Evolutionary conservation across 2,329 filamentous ascomycete genomes (phyloP).

Genomic region (Apiospora rasikravindrae): DNA sequence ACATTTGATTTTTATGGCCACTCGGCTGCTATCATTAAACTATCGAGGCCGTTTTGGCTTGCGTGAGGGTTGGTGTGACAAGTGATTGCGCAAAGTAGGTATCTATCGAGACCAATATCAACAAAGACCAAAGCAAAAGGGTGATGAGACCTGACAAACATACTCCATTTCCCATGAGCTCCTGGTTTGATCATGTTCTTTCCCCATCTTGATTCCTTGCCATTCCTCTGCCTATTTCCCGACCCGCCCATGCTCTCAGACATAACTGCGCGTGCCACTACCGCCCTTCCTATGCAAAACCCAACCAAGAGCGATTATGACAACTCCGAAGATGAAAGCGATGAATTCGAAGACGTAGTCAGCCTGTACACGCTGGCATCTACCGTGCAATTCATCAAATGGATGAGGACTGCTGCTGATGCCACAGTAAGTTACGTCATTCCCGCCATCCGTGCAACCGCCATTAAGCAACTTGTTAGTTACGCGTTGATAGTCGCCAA

Average conservation of each 20-base stretch:
- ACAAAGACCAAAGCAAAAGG: background rate
- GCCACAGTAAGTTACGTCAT: slow-evolving; percentile 21
- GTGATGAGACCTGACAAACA: background rate
- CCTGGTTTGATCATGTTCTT: background rate
- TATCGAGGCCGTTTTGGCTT: background rate
- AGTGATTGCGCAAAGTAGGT: background rate
- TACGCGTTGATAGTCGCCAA: slow-evolving; percentile 18
- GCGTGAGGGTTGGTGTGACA: background rate
- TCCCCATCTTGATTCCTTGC: background rate
- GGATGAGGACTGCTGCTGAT: slow-evolving; percentile 18
- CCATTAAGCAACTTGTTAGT: slow-evolving; percentile 39
- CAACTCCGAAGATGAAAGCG: slow-evolving; percentile 33
- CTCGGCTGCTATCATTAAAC: background rate
- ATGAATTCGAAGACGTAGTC: slow-evolving; percentile 39
- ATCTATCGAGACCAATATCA: background rate
- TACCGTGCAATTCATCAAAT: slow-evolving; percentile 23
- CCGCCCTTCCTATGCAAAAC: slow-evolving; percentile 29
- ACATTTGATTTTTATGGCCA: background rate
- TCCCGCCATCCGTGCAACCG: slow-evolving; percentile 30
- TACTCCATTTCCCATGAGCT: background rate
- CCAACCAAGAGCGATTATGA: slow-evolving; percentile 29
- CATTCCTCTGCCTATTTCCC: background rate
- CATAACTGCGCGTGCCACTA: slow-evolving; percentile 29
- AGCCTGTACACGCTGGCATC: slow-evolving; percentile 37
- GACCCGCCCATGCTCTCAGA: slow-evolving; percentile 22